Percentiles rank a stretch among this genome's conserved stretches.
Evolutionary conservation across 495 filamentous ascomycete genomes (phyloP).

Genomic region (Margaritispora aquatica): DNA sequence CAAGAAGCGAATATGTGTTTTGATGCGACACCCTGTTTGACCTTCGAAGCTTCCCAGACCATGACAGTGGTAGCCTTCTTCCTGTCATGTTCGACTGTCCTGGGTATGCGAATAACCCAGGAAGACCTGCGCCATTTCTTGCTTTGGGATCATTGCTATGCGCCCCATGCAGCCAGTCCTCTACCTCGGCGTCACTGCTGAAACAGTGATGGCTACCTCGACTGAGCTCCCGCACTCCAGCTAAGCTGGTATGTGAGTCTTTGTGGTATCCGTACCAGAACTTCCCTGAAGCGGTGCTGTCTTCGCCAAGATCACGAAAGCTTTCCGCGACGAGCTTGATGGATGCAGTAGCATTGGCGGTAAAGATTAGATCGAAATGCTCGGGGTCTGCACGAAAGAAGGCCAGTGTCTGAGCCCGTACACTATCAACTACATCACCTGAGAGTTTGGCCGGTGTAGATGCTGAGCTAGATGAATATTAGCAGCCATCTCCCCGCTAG

Average conservation of each 20-base stretch:
- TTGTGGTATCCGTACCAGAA: constrained; percentile 74
- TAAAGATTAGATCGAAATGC: constrained; percentile 64
- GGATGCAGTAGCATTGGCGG: constrained; percentile 61
- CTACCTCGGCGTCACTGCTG: constrained; percentile 55
- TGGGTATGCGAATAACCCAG: constrained; percentile 65
- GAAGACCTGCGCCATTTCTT: not conserved
- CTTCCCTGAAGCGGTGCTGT: constrained; percentile 32
- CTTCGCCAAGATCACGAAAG: constrained; percentile 45
- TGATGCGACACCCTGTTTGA: constrained; percentile 31
- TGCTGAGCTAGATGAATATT: constrained; percentile 34
- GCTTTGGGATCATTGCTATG: not conserved
- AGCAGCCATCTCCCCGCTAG: not conserved
- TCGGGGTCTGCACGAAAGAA: constrained; percentile 59
- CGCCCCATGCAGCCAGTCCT: constrained; percentile 49
- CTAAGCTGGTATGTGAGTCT: constrained; percentile 81
- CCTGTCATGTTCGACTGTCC: constrained; percentile 79
- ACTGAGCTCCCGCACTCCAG: constrained; percentile 71
- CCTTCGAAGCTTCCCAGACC: constrained; percentile 48
- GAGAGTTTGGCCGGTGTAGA: constrained; percentile 58
- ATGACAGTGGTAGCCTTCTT: constrained; percentile 54
- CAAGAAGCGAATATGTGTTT: constrained; percentile 59
- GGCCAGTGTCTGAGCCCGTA: constrained; percentile 49
- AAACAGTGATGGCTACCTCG: constrained; percentile 53
- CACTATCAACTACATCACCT: constrained; percentile 51
- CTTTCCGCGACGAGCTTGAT: constrained; percentile 65